phyloP scores from a whole-genome alignment of 345 rosid species.

The Lepidium aucheri region DNA sequence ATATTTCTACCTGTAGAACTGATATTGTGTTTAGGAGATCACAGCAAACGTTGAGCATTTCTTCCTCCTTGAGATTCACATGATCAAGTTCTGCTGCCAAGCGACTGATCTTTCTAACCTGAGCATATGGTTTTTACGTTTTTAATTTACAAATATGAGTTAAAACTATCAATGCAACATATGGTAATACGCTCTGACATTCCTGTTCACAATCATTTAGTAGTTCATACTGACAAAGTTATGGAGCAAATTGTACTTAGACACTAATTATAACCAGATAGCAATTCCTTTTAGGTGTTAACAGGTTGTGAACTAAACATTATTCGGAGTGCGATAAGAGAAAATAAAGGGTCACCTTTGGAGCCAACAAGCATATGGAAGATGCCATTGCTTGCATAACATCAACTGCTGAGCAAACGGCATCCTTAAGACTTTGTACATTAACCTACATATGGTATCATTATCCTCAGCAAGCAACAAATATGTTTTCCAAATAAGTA shows the following conservation, averaged over 20 bases:
- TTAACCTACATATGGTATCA: conserved; percentile 49
- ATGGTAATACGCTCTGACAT: not conserved
- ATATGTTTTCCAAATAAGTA: not conserved
- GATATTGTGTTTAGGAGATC: conserved; percentile 47
- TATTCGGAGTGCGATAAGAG: not conserved
- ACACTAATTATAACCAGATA: not conserved
- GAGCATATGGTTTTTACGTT: conserved; percentile 1
- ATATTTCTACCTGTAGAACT: conserved; percentile 52
- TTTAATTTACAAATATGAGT: not conserved
- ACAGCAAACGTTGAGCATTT: conserved; percentile 47
- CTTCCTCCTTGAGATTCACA: conserved; percentile 44
- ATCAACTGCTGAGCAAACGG: conserved; percentile 77
- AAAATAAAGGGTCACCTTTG: conserved; percentile 43
- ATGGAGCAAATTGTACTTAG: not conserved
- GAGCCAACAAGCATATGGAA: conserved; percentile 51
- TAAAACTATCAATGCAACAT: not conserved
- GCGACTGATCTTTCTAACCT: conserved; percentile 50
- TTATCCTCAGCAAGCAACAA: not conserved
- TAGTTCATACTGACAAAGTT: no score
- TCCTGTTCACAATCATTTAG: not conserved
- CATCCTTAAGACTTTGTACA: conserved; percentile 60
- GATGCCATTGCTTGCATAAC: conserved; percentile 89
- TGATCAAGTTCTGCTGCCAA: conserved; percentile 47
- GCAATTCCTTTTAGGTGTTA: not conserved
- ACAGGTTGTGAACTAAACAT: not conserved